Conservation (phyloP, 2,329 filamentous ascomycete genomes). For the Fusarium pininemorale region DNA sequence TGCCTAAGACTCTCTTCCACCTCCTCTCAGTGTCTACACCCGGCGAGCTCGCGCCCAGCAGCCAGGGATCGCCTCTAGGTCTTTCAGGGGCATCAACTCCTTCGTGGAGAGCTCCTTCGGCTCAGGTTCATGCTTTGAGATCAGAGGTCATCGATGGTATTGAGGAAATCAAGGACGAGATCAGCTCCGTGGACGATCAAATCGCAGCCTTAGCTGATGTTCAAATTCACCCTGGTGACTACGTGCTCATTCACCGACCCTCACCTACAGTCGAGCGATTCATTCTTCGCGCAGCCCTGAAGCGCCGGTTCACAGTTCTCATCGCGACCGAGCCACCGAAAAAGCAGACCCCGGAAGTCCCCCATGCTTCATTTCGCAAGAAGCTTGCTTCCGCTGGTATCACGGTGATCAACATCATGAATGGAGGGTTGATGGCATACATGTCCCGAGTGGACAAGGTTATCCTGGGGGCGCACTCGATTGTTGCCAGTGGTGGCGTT, state of each 20-base stretch:
- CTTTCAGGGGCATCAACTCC: slow-evolving; percentile 62
- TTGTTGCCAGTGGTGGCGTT: slow-evolving; percentile 88
- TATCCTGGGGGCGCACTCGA: slow-evolving; percentile 85
- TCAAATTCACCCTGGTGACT: slow-evolving; percentile 92
- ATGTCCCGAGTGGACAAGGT: slow-evolving; percentile 98
- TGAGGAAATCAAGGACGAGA: slow-evolving; percentile 94
- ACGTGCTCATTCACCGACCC: slow-evolving; percentile 88
- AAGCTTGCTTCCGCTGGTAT: slow-evolving; percentile 81
- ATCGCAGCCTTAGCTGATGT: slow-evolving; percentile 89
- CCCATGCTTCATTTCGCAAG: slow-evolving; percentile 72
- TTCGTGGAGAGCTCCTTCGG: slow-evolving; percentile 50
- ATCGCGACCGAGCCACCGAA: slow-evolving; percentile 73
- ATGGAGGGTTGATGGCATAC: slow-evolving; percentile 87
- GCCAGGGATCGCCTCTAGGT: slow-evolving; percentile 57
- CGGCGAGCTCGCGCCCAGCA: slow-evolving; percentile 48
- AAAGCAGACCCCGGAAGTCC: slow-evolving; percentile 49
- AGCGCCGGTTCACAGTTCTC: slow-evolving; percentile 91
- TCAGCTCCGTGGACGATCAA: slow-evolving; percentile 91
- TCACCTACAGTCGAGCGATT: slow-evolving; percentile 90
- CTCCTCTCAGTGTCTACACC: slow-evolving; percentile 78
- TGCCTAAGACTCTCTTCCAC: slow-evolving; percentile 84
- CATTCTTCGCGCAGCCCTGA: slow-evolving; percentile 84
- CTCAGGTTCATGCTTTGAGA: slow-evolving; percentile 74
- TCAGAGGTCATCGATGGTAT: slow-evolving; percentile 95
- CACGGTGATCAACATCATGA: slow-evolving; percentile 83